These are phyloP conservation scores for Hyaloscypha finlandica DNA, from an alignment of 495 filamentous ascomycete species.

Conservation along the genomic window DNA sequence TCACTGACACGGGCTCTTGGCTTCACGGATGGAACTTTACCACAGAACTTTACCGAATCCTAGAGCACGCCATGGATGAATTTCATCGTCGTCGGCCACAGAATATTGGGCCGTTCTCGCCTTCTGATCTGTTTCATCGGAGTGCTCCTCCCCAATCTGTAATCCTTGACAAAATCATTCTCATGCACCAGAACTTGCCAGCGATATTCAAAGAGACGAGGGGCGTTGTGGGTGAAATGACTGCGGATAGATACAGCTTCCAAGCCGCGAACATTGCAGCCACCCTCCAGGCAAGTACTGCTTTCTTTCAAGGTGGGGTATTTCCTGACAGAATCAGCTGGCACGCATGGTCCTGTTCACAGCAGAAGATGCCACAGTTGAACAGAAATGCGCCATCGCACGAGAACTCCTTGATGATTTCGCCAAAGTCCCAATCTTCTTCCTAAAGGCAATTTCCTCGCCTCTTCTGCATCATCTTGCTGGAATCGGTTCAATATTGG, in stretches of 20 bases:
- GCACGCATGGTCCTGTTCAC: conserved; percentile 52
- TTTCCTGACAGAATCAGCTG: conserved; percentile 32
- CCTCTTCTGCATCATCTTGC: conserved; percentile 52
- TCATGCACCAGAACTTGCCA: conserved; percentile 44
- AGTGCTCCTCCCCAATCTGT: conserved; percentile 32
- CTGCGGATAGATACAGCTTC: conserved; percentile 48
- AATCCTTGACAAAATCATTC: conserved; percentile 43
- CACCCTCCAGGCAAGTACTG: conserved; percentile 36
- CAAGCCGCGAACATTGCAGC: conserved; percentile 57
- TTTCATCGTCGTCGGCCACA: conserved; percentile 32
- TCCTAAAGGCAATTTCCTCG: conserved; percentile 51
- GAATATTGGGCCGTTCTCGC: conserved; percentile 33
- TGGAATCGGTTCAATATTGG: conserved; percentile 51
- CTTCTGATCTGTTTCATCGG: conserved; percentile 22
- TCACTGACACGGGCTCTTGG: conserved; percentile 40
- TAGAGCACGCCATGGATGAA: conserved; percentile 48
- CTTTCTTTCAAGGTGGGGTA: neutral
- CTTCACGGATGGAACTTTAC: conserved; percentile 54
- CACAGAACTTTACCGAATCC: conserved; percentile 51
- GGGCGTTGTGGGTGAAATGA: conserved; percentile 25
- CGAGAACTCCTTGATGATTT: conserved; percentile 49
- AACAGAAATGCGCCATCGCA: conserved; percentile 50
- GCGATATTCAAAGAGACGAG: conserved; percentile 41
- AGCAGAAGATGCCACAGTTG: conserved; percentile 42
- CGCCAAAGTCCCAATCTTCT: conserved; percentile 45